These are phyloP conservation scores for Penicillium sp. DNA, from an alignment of 2,329 filamentous ascomycete genomes.

Conservation along the genomic window DNA sequence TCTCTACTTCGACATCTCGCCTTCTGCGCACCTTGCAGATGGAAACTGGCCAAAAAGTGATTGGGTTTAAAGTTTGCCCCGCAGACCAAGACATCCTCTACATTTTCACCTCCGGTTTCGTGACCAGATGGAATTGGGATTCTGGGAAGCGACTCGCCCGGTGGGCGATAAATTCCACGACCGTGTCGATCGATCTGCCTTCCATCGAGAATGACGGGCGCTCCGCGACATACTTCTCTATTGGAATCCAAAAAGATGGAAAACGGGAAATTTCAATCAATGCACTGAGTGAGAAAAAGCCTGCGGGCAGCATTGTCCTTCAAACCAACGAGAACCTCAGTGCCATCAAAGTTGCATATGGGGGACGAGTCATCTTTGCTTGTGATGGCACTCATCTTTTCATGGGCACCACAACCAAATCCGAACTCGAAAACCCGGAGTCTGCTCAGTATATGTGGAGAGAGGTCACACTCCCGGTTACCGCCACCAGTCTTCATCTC, in stretches of 20 bases:
- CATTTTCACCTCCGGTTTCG: constrained; percentile 50
- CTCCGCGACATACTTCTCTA: constrained; percentile 36
- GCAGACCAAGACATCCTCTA: constrained; percentile 51
- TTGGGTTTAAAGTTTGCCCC: constrained; percentile 51
- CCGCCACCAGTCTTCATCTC: constrained; percentile 64
- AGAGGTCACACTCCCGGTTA: constrained; percentile 54
- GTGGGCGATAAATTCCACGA: constrained; percentile 42
- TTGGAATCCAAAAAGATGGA: constrained; percentile 33
- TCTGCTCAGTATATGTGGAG: constrained; percentile 50
- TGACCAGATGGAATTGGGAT: constrained; percentile 58
- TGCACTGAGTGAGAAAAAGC: constrained; percentile 19
- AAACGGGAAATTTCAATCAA: constrained; percentile 35
- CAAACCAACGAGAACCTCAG: constrained; percentile 29
- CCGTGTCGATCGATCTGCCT: constrained; percentile 29
- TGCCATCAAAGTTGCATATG: constrained; percentile 27
- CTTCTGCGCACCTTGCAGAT: constrained; percentile 67
- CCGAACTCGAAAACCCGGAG: constrained; percentile 33
- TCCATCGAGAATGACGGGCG: constrained; percentile 24
- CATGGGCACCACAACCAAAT: constrained; percentile 52
- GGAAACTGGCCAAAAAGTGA: constrained; percentile 45
- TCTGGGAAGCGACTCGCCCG: constrained; percentile 42
- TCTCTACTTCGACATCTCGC: constrained; percentile 74
- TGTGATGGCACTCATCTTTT: constrained; percentile 49
- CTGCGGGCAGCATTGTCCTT: constrained; percentile 25
- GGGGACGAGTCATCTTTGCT: constrained; percentile 37